phyloP scores from a whole-genome alignment of 2,329 filamentous ascomycete genomes.

The Fusarium virguliforme region DNA sequence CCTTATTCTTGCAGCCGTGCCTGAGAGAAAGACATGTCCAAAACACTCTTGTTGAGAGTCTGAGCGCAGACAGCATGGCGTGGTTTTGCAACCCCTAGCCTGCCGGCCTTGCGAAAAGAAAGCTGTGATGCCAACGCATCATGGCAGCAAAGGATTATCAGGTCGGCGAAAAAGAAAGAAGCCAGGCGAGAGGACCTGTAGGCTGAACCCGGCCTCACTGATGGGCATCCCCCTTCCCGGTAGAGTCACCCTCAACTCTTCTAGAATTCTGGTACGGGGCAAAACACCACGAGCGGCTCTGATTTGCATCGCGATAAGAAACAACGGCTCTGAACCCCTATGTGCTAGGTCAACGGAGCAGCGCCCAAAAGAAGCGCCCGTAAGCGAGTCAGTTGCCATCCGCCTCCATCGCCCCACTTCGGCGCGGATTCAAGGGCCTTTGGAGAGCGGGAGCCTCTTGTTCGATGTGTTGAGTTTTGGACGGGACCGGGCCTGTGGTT shows the following conservation, averaged over 20 bases:
- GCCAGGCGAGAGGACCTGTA: neutral
- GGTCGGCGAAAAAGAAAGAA: conserved; percentile 3
- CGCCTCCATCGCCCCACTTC: conserved; percentile 13
- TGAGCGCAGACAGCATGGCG: conserved; percentile 4
- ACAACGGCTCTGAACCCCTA: conserved; percentile 9
- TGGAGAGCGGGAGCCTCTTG: neutral
- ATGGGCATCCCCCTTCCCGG: neutral
- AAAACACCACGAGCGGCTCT: conserved; percentile 14
- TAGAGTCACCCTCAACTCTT: neutral
- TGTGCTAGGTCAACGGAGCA: conserved; percentile 6
- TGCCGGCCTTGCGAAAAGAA: neutral
- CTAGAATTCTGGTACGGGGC: neutral
- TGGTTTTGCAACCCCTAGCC: neutral
- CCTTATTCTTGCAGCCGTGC: conserved; percentile 40
- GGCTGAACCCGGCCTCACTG: conserved; percentile 1
- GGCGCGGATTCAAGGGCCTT: conserved; percentile 3
- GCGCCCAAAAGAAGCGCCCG: neutral
- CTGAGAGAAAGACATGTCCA: neutral
- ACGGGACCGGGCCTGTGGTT: conserved; percentile 2
- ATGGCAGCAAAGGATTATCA: neutral
- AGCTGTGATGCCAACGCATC: conserved; percentile 8
- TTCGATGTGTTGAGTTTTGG: conserved; percentile 6
- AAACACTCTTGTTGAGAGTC: neutral
- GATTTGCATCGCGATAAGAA: conserved; percentile 16
- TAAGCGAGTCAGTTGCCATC: conserved; percentile 16